Base-by-base conservation (phyloP, 2,329 filamentous ascomycete genomes). In the Fusarium sp. region DNA sequence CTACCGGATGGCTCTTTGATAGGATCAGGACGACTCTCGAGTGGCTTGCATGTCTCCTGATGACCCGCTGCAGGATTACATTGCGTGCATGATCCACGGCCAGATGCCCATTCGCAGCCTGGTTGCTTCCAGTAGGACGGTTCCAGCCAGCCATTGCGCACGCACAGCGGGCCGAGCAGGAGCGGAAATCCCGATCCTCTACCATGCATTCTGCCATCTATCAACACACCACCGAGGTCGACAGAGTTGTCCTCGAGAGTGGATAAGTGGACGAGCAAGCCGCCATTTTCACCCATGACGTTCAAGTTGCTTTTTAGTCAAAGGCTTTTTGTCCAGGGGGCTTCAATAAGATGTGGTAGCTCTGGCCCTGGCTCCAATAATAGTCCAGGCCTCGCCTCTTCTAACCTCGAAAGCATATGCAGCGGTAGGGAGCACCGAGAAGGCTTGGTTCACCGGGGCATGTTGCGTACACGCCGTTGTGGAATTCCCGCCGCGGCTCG, bases 1-100 rank as follows among this genome's bases (percentile, higher is more conserved):
- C 42, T n/a, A 31, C 6, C 42, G 42, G 18, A 42, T 31, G 35
- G 8, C 27, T 27, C 25, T 42, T 36, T 42, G 45, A 45, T 47
- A 64, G 52, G 61, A 50, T n/a, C 20, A 64, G 57, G 20, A 31
- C 47, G 31, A 64, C 40, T 20, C 42, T 42, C 20, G 36, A 54
- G 63, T 65, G 66, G 56, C 64, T 69, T 72, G 57, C 60, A 69
- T 65, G 40, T 61, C 40, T 69, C 47, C 47, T 61, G 62, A 63
- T 59, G 58, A 64, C 42, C 47, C 45, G 59, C 63, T 40, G 60
- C 50, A 66, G 42, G 29, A 57, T 57, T 63, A 45, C 50, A 71
- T 73, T 60, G 42, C 57, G 20, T 73, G 59, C 50, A 63, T 54
- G 64, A 59, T 68, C 27, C 31, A 18, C 14, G 25, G 56, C 29